Conservation (phyloP, 352 stramenopile species). For the Phytophthora idaei region DNA sequence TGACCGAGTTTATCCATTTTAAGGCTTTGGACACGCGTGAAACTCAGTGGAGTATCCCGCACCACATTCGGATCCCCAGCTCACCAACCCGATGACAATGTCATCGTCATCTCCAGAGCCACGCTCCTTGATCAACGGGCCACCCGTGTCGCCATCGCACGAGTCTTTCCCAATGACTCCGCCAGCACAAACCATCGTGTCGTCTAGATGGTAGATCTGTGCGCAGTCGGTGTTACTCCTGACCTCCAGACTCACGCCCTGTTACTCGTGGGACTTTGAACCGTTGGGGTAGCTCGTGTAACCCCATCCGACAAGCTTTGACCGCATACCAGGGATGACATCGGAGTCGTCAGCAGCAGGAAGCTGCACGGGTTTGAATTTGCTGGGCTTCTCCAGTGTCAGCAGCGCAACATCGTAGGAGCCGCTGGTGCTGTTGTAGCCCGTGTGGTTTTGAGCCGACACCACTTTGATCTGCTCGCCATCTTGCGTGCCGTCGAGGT, state of each 20-base stretch:
- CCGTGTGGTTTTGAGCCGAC: slow-evolving; percentile 1
- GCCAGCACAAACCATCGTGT: slow-evolving; percentile 51
- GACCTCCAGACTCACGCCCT: slow-evolving; percentile 37
- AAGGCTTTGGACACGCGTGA: slow-evolving; percentile 5
- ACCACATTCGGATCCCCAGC: slow-evolving; percentile 53
- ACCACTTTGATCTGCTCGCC: slow-evolving; percentile 1
- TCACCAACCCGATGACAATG: slow-evolving; percentile 47
- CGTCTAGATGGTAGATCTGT: slow-evolving; percentile 21
- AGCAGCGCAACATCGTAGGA: slow-evolving; percentile 4
- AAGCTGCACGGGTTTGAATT: slow-evolving; percentile 36
- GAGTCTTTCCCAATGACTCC: slow-evolving; percentile 36
- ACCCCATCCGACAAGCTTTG: slow-evolving; percentile 41
- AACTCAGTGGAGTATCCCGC: slow-evolving; percentile 29
- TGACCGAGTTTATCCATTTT: slow-evolving; percentile 1
- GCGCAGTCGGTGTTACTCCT: slow-evolving; percentile 40
- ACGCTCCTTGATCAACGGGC: slow-evolving; percentile 41
- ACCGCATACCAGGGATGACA: slow-evolving; percentile 20
- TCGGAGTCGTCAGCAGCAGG: slow-evolving; percentile 31
- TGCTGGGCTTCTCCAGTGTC: slow-evolving; percentile 33
- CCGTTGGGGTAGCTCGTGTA: slow-evolving; percentile 28
- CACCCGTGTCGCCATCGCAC: slow-evolving; percentile 56
- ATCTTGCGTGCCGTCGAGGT: neutral
- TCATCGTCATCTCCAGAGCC: slow-evolving; percentile 17
- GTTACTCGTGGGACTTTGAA: slow-evolving; percentile 29
- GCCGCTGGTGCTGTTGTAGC: neutral